These are phyloP conservation scores for Fusarium luffae DNA, from an alignment of 2,329 filamentous ascomycete species.

Conservation along the genomic window DNA sequence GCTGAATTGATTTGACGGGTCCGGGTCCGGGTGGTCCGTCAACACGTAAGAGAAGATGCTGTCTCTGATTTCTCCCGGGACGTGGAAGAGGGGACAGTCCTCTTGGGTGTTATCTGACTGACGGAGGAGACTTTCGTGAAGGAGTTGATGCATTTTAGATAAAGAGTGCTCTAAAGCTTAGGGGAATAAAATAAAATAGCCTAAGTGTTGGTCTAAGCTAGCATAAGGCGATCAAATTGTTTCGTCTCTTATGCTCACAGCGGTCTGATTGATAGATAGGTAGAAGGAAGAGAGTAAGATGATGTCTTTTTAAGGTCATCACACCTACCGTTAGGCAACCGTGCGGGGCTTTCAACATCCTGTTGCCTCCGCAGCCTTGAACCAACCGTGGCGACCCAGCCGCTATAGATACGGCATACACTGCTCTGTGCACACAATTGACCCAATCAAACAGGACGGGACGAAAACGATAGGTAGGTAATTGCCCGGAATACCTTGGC, in stretches of 20 bases:
- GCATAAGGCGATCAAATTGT: too few species aligned
- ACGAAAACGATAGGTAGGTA: too few species aligned
- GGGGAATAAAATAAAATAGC: too few species aligned
- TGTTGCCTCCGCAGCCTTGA: background rate
- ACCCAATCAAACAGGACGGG: background rate
- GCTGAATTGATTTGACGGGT: constrained; percentile 38
- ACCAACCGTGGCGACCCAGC: background rate
- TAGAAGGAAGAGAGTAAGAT: background rate
- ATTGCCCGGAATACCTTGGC: too few species aligned
- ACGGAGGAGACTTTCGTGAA: background rate
- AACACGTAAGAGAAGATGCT: constrained; percentile 58
- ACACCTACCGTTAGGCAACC: constrained; percentile 22
- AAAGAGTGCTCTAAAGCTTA: too few species aligned
- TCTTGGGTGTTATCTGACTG: constrained; percentile 7
- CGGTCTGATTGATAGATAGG: background rate
- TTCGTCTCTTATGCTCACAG: too few species aligned
- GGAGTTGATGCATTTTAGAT: background rate
- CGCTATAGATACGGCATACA: background rate
- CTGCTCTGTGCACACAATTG: background rate
- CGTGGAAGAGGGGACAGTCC: constrained; percentile 48
- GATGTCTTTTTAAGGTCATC: background rate
- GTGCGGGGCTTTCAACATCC: constrained; percentile 32
- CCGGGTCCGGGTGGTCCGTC: constrained; percentile 52
- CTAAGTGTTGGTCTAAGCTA: too few species aligned
- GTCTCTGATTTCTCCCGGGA: constrained; percentile 61